phyloP scores from a whole-genome alignment of 306 rosid species.

The Ziziphus jujuba region DNA sequence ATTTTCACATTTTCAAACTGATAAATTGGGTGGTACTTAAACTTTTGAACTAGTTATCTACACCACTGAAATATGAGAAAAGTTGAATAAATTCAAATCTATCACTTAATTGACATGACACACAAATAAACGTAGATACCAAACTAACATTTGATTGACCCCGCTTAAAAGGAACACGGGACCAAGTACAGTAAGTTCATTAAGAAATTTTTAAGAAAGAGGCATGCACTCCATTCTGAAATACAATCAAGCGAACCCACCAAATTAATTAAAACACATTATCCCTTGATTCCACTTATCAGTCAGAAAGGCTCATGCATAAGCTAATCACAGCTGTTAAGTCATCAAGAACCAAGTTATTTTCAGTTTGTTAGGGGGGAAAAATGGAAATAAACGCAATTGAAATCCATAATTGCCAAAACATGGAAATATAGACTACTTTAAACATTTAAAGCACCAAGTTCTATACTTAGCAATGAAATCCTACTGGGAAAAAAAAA shows the following conservation, averaged over 20 bases:
- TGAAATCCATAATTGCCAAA: neutral
- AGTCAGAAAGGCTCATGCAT: too few species aligned
- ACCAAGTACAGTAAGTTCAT: conserved; percentile 1
- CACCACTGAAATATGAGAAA: neutral
- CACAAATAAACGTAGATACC: too few species aligned
- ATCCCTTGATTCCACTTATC: too few species aligned
- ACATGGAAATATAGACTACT: neutral
- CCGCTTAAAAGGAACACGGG: neutral
- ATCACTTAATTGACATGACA: neutral
- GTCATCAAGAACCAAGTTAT: too few species aligned
- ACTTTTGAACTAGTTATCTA: neutral
- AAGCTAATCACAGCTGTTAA: too few species aligned
- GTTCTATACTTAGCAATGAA: too few species aligned
- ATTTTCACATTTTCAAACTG: neutral
- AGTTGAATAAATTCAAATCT: neutral
- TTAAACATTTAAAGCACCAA: too few species aligned
- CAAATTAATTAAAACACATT: too few species aligned
- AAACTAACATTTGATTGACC: neutral
- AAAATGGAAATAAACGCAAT: too few species aligned
- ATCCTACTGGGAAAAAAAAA: too few species aligned
- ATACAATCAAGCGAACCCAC: neutral
- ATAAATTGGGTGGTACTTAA: neutral
- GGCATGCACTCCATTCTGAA: neutral
- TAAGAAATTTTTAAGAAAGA: neutral
- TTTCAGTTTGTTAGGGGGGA: too few species aligned